These are phyloP conservation scores for Talaromyces sp. DNA, from an alignment of 2,329 filamentous ascomycete species.

Conservation along the genomic window DNA sequence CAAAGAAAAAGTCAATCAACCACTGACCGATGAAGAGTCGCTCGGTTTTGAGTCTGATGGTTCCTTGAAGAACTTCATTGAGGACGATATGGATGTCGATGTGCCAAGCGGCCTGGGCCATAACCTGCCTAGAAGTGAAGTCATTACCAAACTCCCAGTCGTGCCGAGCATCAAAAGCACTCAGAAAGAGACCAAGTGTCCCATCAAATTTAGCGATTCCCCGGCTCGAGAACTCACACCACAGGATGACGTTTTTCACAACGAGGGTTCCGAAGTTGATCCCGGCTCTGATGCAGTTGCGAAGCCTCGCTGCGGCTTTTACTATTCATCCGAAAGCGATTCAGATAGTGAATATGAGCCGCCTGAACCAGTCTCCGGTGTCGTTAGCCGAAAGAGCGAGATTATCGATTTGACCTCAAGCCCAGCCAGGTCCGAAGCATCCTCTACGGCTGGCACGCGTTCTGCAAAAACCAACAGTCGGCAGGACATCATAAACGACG, in stretches of 20 bases:
- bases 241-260: not conserved
- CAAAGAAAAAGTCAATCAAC: not conserved
- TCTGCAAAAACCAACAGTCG: conserved; percentile 27
- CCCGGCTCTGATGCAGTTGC: not conserved
- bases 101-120: not conserved
- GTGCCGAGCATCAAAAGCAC: not conserved
- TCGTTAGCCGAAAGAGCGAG: conserved; percentile 19
- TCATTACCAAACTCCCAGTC: not conserved
- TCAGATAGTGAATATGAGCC: conserved; percentile 12
- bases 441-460: conserved; percentile 26
- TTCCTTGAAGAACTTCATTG: conserved; percentile 31
- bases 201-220: not conserved
- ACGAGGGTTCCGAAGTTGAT: not conserved
- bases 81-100: conserved; percentile 21
- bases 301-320: conserved; percentile 12
- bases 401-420: conserved; percentile 36
- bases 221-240: not conserved
- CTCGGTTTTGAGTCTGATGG: conserved; percentile 30
- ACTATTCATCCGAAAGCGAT: conserved; percentile 15
- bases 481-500: not conserved
- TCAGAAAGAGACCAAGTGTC: not conserved
- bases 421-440: conserved; percentile 15
- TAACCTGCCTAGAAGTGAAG: not conserved
- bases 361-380: not conserved
- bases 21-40: conserved; percentile 32